These are phyloP conservation scores for Coemansia aciculifera DNA, from an alignment of 192 early-diverging fungal genomes.

Conservation along the genomic window DNA sequence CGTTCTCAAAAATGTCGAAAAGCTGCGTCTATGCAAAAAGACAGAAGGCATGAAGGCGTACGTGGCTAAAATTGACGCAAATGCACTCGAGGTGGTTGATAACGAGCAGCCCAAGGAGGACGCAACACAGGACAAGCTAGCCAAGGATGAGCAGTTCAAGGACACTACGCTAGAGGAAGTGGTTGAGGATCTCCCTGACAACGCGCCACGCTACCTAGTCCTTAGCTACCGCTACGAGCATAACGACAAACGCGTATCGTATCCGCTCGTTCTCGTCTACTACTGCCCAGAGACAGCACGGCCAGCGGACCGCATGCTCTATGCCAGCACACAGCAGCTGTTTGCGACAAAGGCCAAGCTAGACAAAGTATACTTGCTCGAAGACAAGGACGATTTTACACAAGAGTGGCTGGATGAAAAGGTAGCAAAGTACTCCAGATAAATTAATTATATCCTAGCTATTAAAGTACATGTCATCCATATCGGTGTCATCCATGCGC, in stretches of 20 bases:
- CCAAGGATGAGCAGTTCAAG: conserved; percentile 17
- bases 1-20: conserved; percentile 27
- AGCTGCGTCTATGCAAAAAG: conserved; percentile 26
- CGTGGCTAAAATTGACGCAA: conserved; percentile 58
- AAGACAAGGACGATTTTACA: conserved; percentile 66
- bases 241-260: conserved; percentile 66
- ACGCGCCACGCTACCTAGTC: conserved; percentile 60
- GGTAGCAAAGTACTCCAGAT: conserved; percentile 42
- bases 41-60: conserved; percentile 21
- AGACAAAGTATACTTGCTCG: conserved; percentile 71
- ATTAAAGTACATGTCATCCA: background rate
- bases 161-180: conserved; percentile 58
- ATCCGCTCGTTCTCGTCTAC: conserved; percentile 73
- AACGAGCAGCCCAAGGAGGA: background rate
- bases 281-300: conserved; percentile 61
- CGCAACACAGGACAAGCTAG: conserved; percentile 35
- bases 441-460: background rate
- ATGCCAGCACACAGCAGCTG: conserved; percentile 66
- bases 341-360: conserved; percentile 63
- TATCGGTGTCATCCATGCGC: background rate
- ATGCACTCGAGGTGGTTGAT: conserved; percentile 53
- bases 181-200: conserved; percentile 65
- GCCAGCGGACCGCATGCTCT: conserved; percentile 24
- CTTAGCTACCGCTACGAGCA: conserved; percentile 25
- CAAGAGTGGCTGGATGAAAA: conserved; percentile 65